phyloP scores from a whole-genome alignment of 495 filamentous ascomycete species.

The Tuber microsphaerosporum region DNA sequence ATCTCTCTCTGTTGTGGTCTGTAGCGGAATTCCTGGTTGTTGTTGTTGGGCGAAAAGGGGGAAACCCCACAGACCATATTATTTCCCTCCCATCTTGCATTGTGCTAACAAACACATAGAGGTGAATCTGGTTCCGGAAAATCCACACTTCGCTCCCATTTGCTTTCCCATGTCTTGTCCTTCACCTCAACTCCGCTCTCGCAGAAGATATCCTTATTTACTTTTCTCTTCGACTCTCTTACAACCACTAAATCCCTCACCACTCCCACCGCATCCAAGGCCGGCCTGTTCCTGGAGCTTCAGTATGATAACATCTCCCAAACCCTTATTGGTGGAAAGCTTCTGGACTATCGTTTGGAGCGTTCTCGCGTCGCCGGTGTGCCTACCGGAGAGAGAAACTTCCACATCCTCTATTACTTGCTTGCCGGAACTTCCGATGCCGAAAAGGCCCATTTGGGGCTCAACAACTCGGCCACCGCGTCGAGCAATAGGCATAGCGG shows the following conservation, averaged over 20 bases:
- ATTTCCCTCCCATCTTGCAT: conserved; percentile 3
- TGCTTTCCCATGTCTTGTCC: conserved; percentile 72
- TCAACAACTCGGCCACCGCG: conserved; percentile 54
- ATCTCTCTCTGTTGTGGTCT: background rate
- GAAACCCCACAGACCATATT: background rate
- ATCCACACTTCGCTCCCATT: conserved; percentile 82
- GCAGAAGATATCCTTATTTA: conserved; percentile 81
- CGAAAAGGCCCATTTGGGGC: conserved; percentile 81
- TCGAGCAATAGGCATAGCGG: conserved; percentile 44
- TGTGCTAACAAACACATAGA: conserved; percentile 45
- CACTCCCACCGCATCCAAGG: conserved; percentile 89
- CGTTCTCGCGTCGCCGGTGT: conserved; percentile 81
- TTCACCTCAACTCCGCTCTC: conserved; percentile 88
- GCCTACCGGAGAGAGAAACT: conserved; percentile 90
- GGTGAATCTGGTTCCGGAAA: conserved; percentile 95
- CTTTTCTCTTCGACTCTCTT: conserved; percentile 89
- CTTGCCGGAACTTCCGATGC: conserved; percentile 82
- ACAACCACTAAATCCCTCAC: conserved; percentile 97
- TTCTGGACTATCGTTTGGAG: conserved; percentile 88
- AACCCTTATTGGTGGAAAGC: conserved; percentile 81
- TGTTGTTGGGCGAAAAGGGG: background rate
- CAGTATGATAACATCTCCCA: conserved; percentile 88
- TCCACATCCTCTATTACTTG: conserved; percentile 92
- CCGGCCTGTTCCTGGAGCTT: conserved; percentile 87
- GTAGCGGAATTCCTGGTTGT: background rate